Conservation (phyloP, 73 alveolate genomes). For the Paraurostyla sp. region DNA sequence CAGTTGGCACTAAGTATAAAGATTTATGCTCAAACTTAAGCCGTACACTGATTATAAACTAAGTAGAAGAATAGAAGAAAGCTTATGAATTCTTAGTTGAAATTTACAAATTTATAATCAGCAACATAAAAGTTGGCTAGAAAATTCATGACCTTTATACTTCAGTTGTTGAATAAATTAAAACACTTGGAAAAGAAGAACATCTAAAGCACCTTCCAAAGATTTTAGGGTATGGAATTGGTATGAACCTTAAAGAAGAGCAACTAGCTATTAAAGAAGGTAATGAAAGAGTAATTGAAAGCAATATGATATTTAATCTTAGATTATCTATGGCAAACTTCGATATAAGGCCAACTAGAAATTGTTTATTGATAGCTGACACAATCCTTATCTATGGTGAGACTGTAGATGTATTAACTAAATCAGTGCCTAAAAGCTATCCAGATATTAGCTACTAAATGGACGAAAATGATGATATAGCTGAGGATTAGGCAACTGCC, state of each 20-base stretch:
- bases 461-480: conserved; percentile 69
- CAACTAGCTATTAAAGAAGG: conserved; percentile 61
- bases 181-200: conserved; percentile 32
- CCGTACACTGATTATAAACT: conserved; percentile 92
- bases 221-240: conserved; percentile 67
- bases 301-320: conserved; percentile 71
- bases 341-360: conserved; percentile 45
- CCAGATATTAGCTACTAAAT: conserved; percentile 73
- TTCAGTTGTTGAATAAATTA: conserved; percentile 24
- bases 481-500: conserved; percentile 69
- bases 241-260: conserved; percentile 61
- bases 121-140: conserved; percentile 69
- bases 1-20: conserved; percentile 87
- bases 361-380: conserved; percentile 67
- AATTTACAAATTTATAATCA: conserved; percentile 66
- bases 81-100: conserved; percentile 84
- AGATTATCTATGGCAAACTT: conserved; percentile 67
- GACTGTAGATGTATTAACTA: conserved; percentile 62
- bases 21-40: conserved; percentile 87
- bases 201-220: conserved; percentile 22
- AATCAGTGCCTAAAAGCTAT: conserved; percentile 56
- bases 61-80: conserved; percentile 82
- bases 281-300: conserved; percentile 68
- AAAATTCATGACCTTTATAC: conserved; percentile 46
- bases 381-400: conserved; percentile 64